Evolutionary conservation across 202 grass and related monocot species (phyloP).

Genomic region (Cymbopogon flexuosus): DNA sequence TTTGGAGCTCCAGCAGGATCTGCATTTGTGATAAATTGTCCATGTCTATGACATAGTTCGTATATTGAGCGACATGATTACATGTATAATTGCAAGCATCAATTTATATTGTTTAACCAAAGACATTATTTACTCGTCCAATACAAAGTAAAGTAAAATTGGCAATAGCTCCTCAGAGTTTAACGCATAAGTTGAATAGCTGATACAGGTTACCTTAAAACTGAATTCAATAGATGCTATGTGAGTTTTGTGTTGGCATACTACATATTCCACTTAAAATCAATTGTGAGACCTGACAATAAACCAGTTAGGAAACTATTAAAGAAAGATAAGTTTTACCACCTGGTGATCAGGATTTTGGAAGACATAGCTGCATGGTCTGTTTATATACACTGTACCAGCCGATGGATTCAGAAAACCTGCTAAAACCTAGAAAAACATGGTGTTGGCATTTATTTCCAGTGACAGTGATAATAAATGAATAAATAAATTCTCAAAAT

Average conservation of each 20-base stretch:
- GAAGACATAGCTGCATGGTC: slow-evolving; percentile 85
- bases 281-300: neutral
- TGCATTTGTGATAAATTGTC: neutral
- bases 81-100: neutral
- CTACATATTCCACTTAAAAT: neutral
- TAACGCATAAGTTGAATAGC: neutral
- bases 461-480: neutral
- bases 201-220: neutral
- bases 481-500: neutral
- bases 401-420: slow-evolving; percentile 58
- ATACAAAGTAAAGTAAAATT: neutral
- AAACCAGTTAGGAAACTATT: neutral
- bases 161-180: neutral
- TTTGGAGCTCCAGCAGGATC: neutral
- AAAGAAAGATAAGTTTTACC: slow-evolving; percentile 21
- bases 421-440: slow-evolving; percentile 62
- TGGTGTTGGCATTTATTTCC: slow-evolving; percentile 15
- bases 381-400: slow-evolving; percentile 56
- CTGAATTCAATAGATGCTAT: neutral
- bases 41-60: neutral
- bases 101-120: neutral
- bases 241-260: neutral
- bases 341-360: slow-evolving; percentile 99
- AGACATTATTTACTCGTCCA: neutral
- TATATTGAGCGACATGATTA: neutral